These are phyloP conservation scores for Tetrahymena malaccensis DNA, from an alignment of 73 alveolate genomes.

Conservation along the genomic window DNA sequence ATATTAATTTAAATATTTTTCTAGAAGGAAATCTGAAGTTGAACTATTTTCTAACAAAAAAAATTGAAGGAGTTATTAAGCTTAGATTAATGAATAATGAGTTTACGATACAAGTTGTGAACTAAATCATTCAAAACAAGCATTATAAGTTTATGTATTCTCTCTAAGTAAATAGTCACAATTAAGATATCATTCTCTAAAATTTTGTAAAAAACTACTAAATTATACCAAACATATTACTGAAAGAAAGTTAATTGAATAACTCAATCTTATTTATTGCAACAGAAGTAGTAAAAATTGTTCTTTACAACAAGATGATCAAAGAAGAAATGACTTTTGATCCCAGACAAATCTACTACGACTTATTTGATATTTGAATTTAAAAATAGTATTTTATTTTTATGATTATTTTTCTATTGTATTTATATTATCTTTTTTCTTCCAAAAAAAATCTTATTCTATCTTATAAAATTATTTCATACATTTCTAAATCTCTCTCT, in stretches of 20 bases:
- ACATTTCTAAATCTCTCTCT: too few relatives aligned
- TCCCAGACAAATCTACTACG: neutral
- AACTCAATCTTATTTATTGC: neutral
- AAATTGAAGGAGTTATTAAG: neutral
- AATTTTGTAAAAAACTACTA: neutral
- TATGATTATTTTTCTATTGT: neutral
- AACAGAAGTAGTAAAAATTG: neutral
- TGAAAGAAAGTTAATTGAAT: neutral
- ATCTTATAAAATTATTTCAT: too few relatives aligned
- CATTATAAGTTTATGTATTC: neutral
- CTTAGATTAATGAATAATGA: neutral
- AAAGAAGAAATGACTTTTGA: neutral
- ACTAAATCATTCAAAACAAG: neutral
- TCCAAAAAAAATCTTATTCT: neutral
- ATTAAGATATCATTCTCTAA: neutral
- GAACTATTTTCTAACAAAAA: neutral
- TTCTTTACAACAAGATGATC: neutral
- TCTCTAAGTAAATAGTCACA: neutral
- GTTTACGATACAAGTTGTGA: neutral
- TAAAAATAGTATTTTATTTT: too few relatives aligned
- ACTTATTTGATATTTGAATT: neutral
- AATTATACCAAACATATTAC: neutral
- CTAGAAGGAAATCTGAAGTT: neutral
- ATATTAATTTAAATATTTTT: neutral
- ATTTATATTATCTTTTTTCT: too few relatives aligned